Percentiles rank a stretch among this genome's conserved stretches.
phyloP scores from a whole-genome alignment of 306 rosid genomes.

The Inga oerstediana region DNA sequence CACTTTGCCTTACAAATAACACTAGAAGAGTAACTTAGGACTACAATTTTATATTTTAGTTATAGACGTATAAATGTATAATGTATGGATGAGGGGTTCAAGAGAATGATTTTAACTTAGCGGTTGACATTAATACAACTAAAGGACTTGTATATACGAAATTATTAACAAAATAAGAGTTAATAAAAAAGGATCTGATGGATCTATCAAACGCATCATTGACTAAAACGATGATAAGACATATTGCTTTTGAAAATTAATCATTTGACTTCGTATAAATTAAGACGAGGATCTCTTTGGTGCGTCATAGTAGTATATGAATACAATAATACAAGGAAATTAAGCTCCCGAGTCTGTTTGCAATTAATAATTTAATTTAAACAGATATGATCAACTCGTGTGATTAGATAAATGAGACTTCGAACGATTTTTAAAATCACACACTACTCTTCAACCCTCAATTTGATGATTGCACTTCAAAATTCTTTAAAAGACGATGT shows the following conservation, averaged over 20 bases:
- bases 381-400: not conserved
- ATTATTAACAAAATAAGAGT: not conserved
- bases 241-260: not conserved
- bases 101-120: not conserved
- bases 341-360: not conserved
- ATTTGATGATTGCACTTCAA: not conserved
- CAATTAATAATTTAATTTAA: not conserved
- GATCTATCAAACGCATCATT: not conserved
- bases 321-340: not conserved
- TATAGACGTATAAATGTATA: too few relatives aligned
- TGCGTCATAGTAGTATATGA: not conserved
- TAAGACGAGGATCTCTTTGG: slow-evolving; percentile 13
- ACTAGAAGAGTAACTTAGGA: too few relatives aligned
- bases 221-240: not conserved
- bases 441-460: not conserved
- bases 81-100: not conserved
- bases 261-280: slow-evolving; percentile 29
- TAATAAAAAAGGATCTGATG: not conserved
- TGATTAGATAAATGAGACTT: not conserved
- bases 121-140: not conserved
- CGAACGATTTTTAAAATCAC: not conserved
- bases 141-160: not conserved
- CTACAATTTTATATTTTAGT: too few relatives aligned
- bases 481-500: not conserved
- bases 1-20: too few relatives aligned